Evolutionary conservation across 345 rosid genomes (phyloP).

Genomic region (Brassica juncea): DNA sequence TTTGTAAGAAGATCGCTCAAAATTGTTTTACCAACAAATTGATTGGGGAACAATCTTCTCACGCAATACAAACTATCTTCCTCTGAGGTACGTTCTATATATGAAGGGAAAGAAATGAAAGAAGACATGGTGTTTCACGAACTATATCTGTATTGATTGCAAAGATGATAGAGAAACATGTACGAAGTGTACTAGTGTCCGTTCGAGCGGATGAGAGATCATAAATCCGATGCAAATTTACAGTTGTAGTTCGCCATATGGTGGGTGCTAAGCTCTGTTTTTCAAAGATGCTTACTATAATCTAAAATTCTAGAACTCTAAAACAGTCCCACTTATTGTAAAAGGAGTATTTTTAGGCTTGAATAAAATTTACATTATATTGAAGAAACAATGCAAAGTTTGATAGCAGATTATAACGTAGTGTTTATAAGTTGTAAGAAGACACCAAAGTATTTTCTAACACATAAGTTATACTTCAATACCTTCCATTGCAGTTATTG

Average conservation of each 20-base stretch:
- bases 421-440: background rate
- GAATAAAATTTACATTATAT: background rate
- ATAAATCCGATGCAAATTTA: background rate
- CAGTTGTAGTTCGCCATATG: background rate
- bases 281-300: background rate
- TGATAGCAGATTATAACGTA: background rate
- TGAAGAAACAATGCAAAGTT: background rate
- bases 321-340: background rate
- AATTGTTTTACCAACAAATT: background rate
- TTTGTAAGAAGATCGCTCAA: background rate
- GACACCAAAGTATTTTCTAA: background rate
- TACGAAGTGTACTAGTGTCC: background rate
- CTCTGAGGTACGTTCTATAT: background rate
- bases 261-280: background rate
- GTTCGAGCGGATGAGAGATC: background rate
- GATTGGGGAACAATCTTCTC: background rate
- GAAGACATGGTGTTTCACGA: background rate
- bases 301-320: background rate
- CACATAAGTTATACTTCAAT: background rate
- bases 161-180: background rate
- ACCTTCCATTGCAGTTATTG: background rate
- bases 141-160: background rate
- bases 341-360: background rate
- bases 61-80: background rate
- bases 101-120: background rate